Conservation (phyloP, 108 stramenopile genomes). For the Thalassiosira profunda region DNA sequence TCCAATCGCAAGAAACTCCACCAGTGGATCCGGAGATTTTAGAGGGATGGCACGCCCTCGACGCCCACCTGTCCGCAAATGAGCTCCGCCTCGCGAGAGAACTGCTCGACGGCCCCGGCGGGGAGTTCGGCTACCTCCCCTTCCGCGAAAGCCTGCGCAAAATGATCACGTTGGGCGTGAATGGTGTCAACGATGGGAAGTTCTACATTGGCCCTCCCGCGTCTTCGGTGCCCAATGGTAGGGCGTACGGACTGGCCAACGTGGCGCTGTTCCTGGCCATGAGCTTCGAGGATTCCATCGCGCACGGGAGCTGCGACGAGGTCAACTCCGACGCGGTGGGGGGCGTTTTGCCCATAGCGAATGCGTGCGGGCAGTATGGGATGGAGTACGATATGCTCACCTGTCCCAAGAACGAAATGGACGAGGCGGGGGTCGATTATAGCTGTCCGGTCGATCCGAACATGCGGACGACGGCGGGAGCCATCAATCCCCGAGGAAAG, state of each 20-base stretch:
- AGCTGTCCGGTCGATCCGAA: not conserved
- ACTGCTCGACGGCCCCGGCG: too few relatives aligned
- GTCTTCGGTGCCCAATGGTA: too few relatives aligned
- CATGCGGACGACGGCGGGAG: conserved; percentile 10
- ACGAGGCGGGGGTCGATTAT: not conserved
- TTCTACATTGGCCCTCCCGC: not conserved
- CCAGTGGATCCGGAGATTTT: too few relatives aligned
- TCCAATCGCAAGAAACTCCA: too few relatives aligned
- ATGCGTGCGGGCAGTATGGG: conserved; percentile 10
- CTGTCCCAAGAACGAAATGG: conserved; percentile 4
- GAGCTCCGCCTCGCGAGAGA: too few relatives aligned
- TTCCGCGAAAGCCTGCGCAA: too few relatives aligned
- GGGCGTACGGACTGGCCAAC: conserved; percentile 42
- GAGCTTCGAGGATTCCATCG: conserved; percentile 40
- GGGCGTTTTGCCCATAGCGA: conserved; percentile 1
- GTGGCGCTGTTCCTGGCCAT: conserved; percentile 43
- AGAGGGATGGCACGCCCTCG: too few relatives aligned
- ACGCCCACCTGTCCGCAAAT: too few relatives aligned
- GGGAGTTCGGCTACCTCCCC: too few relatives aligned
- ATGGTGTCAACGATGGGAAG: not conserved
- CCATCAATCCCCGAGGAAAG: conserved; percentile 14
- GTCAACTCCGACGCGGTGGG: not conserved
- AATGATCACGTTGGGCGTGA: not conserved
- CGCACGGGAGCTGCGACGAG: conserved; percentile 41
- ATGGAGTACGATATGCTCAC: not conserved